Evolutionary conservation across 768 basidiomycete genomes (phyloP), one percentile per base, ranked within the genome.

Genomic region (Collybiopsis confluens): DNA sequence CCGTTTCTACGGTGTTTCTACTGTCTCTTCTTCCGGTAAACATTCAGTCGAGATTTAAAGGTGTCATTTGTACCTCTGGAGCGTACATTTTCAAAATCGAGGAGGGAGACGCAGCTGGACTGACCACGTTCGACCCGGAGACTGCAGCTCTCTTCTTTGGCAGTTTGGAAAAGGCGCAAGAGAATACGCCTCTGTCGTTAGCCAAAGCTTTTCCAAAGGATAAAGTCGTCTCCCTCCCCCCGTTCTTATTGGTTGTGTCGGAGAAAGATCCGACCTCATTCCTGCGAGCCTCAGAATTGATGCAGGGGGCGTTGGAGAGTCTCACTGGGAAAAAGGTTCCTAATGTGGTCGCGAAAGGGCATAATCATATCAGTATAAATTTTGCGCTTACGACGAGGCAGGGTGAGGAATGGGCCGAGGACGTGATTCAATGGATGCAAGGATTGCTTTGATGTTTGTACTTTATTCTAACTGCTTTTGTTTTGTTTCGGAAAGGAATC

Each of bases 301-400:
- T 85, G 61, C 62, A 62, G 48, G 61, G 66, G 37, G 68, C 64
- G 13, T 61, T 85, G 35, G 64, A 66, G 50, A 70, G 66, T 37
- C 70, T 65, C 45, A 58, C 71, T 7, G 70, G 68, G 3, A 60
- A 61, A 52, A 48, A 61, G 21, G 64, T 74, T 10, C 61, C 60
- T 56, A 68, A 67, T 41, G 59, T 79, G 16, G 60, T 80, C 23
- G 76, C 71, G 0, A 61, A 62, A 54, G 79, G 78, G 0, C 85
- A 88, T 57, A 87, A 87, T 63, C 86, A 87, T 58, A 68, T 87
- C 52, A 87, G 84, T 55, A 59, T 74, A 13, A 73, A 75, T 45
- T 75, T 70, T 69, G 74, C 73, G 13, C 60, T 85, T 54, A 63
- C 70, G 2, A 77, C 74, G 2, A 84, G 85, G 1, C 64, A 80